Evolutionary conservation across 371 early-diverging fungal genomes (phyloP), one percentile per base, ranked within the genome.

Genomic region (Syncephalis plumigaleata): DNA sequence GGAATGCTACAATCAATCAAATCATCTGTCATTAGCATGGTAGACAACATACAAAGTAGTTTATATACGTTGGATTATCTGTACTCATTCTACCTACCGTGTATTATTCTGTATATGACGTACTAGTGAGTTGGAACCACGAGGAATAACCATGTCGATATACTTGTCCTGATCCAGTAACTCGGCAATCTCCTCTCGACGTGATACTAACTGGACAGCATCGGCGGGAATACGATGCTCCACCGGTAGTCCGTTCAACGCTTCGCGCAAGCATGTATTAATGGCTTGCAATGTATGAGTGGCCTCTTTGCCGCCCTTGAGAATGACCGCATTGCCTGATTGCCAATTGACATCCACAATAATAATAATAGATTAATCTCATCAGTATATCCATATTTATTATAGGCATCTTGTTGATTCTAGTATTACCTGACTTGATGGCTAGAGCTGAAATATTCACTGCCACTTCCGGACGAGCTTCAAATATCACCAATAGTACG

Each of bases 381-480:
- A 17, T 17, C 4, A 54, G 9, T 15, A n/a, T n/a, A n/a, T n/a
- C n/a, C n/a, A n/a, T n/a, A n/a, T n/a, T n/a, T n/a, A n/a, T n/a
- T n/a, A n/a, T n/a, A n/a, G n/a, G n/a, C n/a, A n/a, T n/a, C n/a
- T n/a, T n/a, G n/a, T n/a, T n/a, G 18, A 26, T 55, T 36, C n/a
- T 16, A 21, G 23, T 42, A 45, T 17, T 45, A 50, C 83, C 87
- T 9, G 91, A 89, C 60, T 96, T 96, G 49, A 96, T 73, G 1
- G 92, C 88, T 55, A 96, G 65, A n/a, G 84, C 81, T 0, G 91
- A 81, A 49, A 96, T 92, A 53, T 96, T 91, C 18, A 93, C 92
- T 16, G 93, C 90, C 1, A 96, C 97, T 62, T 96, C 97, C n/a
- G 97, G 97, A 20, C 97, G 75, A 16, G 97, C 91, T 61, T 96